Evolutionary conservation across 2,329 filamentous ascomycete species (phyloP).

Genomic region (Didymella lethalis): DNA sequence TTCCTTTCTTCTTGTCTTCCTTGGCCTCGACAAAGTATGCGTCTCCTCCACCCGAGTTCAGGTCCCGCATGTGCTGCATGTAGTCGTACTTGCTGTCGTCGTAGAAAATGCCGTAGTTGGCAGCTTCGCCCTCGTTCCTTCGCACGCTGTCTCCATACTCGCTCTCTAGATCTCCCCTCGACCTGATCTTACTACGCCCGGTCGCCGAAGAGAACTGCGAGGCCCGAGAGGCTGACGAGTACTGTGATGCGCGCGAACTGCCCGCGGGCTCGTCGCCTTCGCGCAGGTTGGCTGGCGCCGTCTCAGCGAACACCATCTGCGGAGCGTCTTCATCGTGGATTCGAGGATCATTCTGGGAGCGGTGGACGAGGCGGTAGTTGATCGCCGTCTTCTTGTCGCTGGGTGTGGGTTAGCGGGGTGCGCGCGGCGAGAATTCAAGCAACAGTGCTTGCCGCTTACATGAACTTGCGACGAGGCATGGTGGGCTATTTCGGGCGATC

Average conservation of each 20-base stretch:
- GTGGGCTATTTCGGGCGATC: constrained; percentile 48
- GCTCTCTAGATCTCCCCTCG: constrained; percentile 77
- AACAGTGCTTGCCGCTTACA: constrained; percentile 59
- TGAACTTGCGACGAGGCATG: constrained; percentile 79
- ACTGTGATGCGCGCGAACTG: constrained; percentile 55
- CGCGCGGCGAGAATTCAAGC: background rate
- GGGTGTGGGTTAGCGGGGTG: constrained; percentile 46
- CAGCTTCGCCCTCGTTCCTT: constrained; percentile 94
- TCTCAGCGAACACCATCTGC: constrained; percentile 86
- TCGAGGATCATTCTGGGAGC: constrained; percentile 94
- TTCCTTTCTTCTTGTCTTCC: constrained; percentile 75
- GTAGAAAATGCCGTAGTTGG: constrained; percentile 90
- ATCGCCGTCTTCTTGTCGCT: constrained; percentile 90
- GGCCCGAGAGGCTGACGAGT: constrained; percentile 42
- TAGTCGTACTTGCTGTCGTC: constrained; percentile 98
- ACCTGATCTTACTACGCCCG: constrained; percentile 64
- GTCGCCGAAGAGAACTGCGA: constrained; percentile 37
- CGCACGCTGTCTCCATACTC: constrained; percentile 76
- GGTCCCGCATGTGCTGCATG: constrained; percentile 96
- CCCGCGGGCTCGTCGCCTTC: constrained; percentile 52
- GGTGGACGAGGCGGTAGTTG: constrained; percentile 93
- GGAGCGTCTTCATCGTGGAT: constrained; percentile 92
- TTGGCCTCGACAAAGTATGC: constrained; percentile 81
- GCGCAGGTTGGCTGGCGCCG: constrained; percentile 53
- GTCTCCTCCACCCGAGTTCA: constrained; percentile 71